Conservation (phyloP, 2,329 filamentous ascomycete genomes). For the Sporothrix protearum region DNA sequence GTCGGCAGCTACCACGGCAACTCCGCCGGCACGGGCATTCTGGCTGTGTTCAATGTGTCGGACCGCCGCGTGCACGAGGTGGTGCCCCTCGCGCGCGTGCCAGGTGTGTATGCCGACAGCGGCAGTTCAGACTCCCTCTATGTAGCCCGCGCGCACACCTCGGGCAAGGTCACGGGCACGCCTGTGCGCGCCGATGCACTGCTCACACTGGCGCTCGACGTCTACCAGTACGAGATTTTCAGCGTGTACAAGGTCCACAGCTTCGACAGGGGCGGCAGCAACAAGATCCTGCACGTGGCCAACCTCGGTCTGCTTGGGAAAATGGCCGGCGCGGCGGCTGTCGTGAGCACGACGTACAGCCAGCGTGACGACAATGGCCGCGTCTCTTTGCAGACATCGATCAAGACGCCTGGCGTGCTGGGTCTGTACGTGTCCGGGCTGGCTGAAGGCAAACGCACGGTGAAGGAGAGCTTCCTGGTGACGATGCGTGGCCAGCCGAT, state of each 20-base stretch:
- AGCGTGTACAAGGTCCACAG: conserved; percentile 65
- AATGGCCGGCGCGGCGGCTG: conserved; percentile 82
- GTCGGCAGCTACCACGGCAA: conserved; percentile 72
- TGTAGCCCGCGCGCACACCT: conserved; percentile 68
- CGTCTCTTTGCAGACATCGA: conserved; percentile 60
- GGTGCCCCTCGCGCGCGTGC: conserved; percentile 67
- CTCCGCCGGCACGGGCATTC: conserved; percentile 63
- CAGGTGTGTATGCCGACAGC: conserved; percentile 53
- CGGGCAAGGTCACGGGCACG: conserved; percentile 57
- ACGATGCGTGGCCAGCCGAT: conserved; percentile 70
- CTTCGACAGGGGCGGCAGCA: conserved; percentile 43
- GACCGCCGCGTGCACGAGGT: conserved; percentile 62
- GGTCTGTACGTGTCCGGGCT: conserved; percentile 75
- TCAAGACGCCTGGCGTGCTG: conserved; percentile 77
- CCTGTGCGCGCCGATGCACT: conserved; percentile 46
- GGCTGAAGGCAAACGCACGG: conserved; percentile 46
- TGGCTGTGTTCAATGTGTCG: conserved; percentile 82
- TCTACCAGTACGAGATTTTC: conserved; percentile 75
- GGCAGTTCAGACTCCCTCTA: conserved; percentile 48
- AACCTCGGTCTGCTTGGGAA: conserved; percentile 78
- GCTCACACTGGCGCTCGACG: conserved; percentile 59
- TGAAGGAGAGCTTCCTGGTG: conserved; percentile 66
- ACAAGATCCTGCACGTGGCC: conserved; percentile 56
- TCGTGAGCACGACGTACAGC: conserved; percentile 59
- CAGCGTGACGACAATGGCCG: conserved; percentile 50